phyloP scores from a whole-genome alignment of 2,329 filamentous ascomycete genomes.

The Periconia sp. region DNA sequence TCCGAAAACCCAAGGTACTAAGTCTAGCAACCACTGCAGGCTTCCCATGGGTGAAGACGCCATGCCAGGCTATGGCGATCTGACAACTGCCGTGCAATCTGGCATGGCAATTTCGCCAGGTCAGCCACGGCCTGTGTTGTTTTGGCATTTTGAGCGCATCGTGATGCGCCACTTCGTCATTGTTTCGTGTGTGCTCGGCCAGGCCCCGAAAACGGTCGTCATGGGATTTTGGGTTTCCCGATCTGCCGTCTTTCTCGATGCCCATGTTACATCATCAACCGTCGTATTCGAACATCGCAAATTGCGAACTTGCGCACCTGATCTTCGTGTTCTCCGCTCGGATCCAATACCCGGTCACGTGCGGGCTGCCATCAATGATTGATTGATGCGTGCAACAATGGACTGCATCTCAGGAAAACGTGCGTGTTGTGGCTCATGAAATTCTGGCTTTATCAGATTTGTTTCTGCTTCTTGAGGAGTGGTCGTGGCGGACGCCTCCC shows the following conservation, averaged over 20 bases:
- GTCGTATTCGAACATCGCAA: too few relatives aligned
- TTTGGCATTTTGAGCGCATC: constrained; percentile 1
- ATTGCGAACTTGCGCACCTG: background rate
- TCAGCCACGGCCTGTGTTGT: background rate
- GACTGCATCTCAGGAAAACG: too few relatives aligned
- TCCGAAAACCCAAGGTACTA: too few relatives aligned
- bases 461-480: too few relatives aligned
- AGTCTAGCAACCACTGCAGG: too few relatives aligned
- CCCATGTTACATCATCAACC: background rate
- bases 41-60: background rate
- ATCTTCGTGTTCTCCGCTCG: background rate
- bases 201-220: background rate
- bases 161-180: background rate
- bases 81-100: background rate
- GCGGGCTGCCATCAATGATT: too few relatives aligned
- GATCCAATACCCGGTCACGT: background rate
- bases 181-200: background rate
- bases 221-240: background rate
- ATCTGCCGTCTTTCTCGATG: background rate
- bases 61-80: background rate
- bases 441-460: too few relatives aligned
- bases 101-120: background rate
- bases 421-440: too few relatives aligned
- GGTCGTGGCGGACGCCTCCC: too few relatives aligned
- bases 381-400: too few relatives aligned